Evolutionary conservation across 2,329 filamentous ascomycete genomes (phyloP), one percentile per base, ranked within the genome.

Genomic region (Arthrinium puccinioides): DNA sequence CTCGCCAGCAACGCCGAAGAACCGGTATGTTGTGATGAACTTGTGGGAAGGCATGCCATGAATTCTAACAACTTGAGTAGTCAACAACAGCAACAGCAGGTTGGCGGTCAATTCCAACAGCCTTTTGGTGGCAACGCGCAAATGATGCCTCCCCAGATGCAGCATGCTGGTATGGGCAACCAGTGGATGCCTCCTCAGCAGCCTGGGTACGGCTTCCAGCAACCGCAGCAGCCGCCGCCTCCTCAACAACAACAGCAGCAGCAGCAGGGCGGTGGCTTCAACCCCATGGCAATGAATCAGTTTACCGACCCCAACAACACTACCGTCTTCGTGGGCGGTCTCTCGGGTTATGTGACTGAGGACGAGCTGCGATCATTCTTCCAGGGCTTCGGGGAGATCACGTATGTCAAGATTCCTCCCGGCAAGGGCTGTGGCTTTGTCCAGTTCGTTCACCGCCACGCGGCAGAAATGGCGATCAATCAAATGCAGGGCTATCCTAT

Each of bases 401-500:
- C 92, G 54, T 98, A 98, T 62, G 92, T 98, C 70, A 98, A 98
- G 81, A 98, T 98, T 42, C 92, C 92, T 37, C 90, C 92, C 47
- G 92, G 92, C 69, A 98, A 98, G 78, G 92, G 92, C 51, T 98
- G 92, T 57, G 92, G 92, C 41, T 98, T 98, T 59, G 92, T 98
- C 42, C 92, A 98, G 66, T 98, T 98, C 54, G 92, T 98, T 40
- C 92, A 98, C 70, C 88, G 92, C 49, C 92, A 98, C 57, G 92
- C 92, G 37, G 92, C 92, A 11, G 92, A 98, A 70, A 98, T 98
- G 92, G 92, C 92, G 51, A 98, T 98, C 76, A 98, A 98, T 70
- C 92, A 98, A 69, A 98, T 98, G 92, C 92, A 98, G 68, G 92
- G 92, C 44, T 98, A 98, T 62, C 92, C 92, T 18, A 98, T 98